Conservation (phyloP, 805 yeast species). For the Lachancea quebecensis region DNA sequence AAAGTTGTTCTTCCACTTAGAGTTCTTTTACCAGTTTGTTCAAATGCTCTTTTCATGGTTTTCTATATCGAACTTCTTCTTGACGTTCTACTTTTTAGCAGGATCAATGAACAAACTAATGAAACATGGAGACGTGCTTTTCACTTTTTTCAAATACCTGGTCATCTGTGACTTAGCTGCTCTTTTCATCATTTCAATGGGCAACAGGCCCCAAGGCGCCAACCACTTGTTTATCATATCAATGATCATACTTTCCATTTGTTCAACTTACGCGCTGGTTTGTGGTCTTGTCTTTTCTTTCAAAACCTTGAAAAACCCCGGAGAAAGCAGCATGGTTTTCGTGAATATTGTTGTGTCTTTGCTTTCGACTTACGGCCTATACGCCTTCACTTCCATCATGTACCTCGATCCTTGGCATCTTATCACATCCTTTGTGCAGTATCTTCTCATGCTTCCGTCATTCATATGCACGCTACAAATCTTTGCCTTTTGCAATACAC, state of each 20-base stretch:
- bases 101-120: slow-evolving; percentile 62
- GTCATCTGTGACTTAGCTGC: slow-evolving; percentile 77
- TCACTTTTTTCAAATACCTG: slow-evolving; percentile 79
- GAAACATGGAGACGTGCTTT: slow-evolving; percentile 71
- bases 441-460: slow-evolving; percentile 83
- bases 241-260: slow-evolving; percentile 64
- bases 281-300: slow-evolving; percentile 79
- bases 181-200: slow-evolving; percentile 90
- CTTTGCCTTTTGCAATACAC: slow-evolving; percentile 95
- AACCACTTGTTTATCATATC: slow-evolving; percentile 65
- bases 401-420: slow-evolving; percentile 97
- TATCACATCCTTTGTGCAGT: slow-evolving; percentile 77
- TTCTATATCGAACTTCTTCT: slow-evolving; percentile 83
- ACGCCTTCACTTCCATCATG: slow-evolving; percentile 70
- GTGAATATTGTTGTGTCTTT: slow-evolving; percentile 77
- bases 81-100: slow-evolving; percentile 88
- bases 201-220: slow-evolving; percentile 97
- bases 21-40: slow-evolving; percentile 80
- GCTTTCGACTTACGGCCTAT: slow-evolving; percentile 86
- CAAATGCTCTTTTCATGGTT: slow-evolving; percentile 83
- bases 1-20: slow-evolving; percentile 75
- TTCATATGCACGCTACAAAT: slow-evolving; percentile 90
- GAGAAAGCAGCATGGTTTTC: slow-evolving; percentile 43
- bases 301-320: slow-evolving; percentile 39
- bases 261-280: slow-evolving; percentile 73